These are phyloP conservation scores for Chlorella variabilis DNA, from an alignment of 163 green algal genomes.

Conservation along the genomic window DNA sequence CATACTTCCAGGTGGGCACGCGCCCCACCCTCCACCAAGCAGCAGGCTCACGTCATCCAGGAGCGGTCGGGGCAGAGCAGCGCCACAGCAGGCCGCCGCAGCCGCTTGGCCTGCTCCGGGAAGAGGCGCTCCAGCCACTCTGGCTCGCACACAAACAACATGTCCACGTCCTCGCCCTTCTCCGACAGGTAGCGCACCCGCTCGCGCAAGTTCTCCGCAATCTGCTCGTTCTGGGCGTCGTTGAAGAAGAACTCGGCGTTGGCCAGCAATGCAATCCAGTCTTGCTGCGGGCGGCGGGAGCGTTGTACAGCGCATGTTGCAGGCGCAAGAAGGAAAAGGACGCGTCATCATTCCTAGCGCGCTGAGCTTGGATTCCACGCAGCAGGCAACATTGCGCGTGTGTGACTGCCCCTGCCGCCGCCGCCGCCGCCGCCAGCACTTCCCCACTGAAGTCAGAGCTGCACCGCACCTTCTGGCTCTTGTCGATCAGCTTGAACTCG, in stretches of 20 bases:
- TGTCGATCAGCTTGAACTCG: constrained; percentile 32
- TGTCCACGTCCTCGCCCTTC: constrained; percentile 78
- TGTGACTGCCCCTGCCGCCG: not conserved
- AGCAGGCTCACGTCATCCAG: constrained; percentile 83
- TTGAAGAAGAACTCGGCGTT: constrained; percentile 94
- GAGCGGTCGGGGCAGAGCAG: constrained; percentile 91
- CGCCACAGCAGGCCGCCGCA: constrained; percentile 83
- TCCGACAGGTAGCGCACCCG: constrained; percentile 82
- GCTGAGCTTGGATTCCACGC: no score
- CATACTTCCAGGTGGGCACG: no score
- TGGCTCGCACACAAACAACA: constrained; percentile 93
- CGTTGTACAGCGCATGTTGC: not conserved
- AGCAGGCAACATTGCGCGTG: no score
- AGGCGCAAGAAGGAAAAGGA: no score
- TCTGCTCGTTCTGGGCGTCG: constrained; percentile 93
- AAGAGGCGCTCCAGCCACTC: constrained; percentile 89
- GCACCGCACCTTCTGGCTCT: constrained; percentile 25
- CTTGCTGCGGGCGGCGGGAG: constrained; percentile 29
- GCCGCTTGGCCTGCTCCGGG: constrained; percentile 80
- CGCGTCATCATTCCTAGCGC: no score
- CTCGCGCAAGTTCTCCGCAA: constrained; percentile 96
- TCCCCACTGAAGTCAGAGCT: no score
- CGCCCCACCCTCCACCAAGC: no score
- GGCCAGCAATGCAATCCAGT: constrained; percentile 86
- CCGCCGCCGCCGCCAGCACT: not conserved